phyloP scores from a whole-genome alignment of 164 flowering plant genomes.

The Nelumbo lutea region DNA sequence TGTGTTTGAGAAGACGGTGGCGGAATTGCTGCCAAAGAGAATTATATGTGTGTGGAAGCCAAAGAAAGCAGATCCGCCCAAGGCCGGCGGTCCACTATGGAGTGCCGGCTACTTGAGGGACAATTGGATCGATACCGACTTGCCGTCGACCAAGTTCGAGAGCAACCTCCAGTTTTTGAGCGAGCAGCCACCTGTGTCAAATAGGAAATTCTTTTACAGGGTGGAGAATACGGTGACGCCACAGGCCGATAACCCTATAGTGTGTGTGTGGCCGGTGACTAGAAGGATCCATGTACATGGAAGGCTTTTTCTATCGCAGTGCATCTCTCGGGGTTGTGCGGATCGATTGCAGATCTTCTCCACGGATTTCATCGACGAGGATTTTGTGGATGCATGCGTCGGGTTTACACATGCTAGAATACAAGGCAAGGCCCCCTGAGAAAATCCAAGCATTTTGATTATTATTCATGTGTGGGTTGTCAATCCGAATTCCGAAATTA shows the following conservation, averaged over 20 bases:
- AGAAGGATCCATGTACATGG: not conserved
- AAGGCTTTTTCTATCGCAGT: not conserved
- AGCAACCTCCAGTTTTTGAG: not conserved
- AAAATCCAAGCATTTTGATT: too few species aligned
- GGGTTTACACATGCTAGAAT: not conserved
- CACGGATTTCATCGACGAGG: not conserved
- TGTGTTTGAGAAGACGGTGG: not conserved
- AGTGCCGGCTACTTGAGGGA: not conserved
- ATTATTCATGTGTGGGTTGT: too few species aligned
- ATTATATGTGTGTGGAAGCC: constrained; percentile 1
- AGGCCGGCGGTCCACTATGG: too few species aligned
- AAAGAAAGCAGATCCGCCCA: not conserved
- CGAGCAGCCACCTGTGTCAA: not conserved
- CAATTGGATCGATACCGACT: not conserved
- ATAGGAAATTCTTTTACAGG: not conserved
- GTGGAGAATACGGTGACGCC: not conserved
- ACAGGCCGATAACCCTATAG: not conserved
- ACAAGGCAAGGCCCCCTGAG: too few species aligned
- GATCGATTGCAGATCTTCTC: not conserved
- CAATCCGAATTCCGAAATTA: too few species aligned
- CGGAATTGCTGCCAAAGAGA: not conserved
- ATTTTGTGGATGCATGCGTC: not conserved
- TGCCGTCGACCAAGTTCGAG: not conserved
- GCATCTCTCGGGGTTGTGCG: not conserved
- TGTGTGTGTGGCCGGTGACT: not conserved